phyloP scores from a whole-genome alignment of 2,329 filamentous ascomycete species.

The Xylariomycetidae sp. region DNA sequence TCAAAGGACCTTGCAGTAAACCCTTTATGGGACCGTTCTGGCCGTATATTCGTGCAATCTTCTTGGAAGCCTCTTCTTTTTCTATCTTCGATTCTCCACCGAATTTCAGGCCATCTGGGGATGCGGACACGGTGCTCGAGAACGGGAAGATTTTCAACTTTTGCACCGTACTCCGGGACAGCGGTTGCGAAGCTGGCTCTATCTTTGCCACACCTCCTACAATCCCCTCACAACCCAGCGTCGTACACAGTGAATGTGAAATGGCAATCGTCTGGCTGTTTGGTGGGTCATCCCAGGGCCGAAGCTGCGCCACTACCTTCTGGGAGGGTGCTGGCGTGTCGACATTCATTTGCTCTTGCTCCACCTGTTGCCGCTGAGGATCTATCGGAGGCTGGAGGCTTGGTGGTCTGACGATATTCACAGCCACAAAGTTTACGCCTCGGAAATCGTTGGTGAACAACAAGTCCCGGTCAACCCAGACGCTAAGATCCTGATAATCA shows the following conservation, averaged over 20 bases:
- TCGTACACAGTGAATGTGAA: slow-evolving; percentile 70
- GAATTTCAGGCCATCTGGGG: slow-evolving; percentile 69
- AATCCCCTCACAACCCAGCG: slow-evolving; percentile 66
- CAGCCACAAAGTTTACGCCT: slow-evolving; percentile 70
- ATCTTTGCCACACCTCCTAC: slow-evolving; percentile 85
- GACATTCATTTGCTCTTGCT: slow-evolving; percentile 60
- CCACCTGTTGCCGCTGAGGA: slow-evolving; percentile 61
- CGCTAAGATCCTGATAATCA: slow-evolving; percentile 55
- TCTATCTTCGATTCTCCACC: slow-evolving; percentile 83
- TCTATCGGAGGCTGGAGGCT: slow-evolving; percentile 69
- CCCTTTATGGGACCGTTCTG: slow-evolving; percentile 48
- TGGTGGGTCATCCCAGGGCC: slow-evolving; percentile 81
- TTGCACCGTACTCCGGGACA: slow-evolving; percentile 60
- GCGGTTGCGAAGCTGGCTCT: slow-evolving; percentile 71
- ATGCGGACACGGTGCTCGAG: slow-evolving; percentile 48
- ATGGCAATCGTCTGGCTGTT: slow-evolving; percentile 76
- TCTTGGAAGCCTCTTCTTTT: slow-evolving; percentile 69
- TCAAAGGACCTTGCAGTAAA: slow-evolving; percentile 77
- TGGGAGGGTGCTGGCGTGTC: slow-evolving; percentile 48
- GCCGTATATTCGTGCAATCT: slow-evolving; percentile 68
- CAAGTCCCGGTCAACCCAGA: slow-evolving; percentile 83
- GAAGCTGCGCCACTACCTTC: slow-evolving; percentile 71
- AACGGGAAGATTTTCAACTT: slow-evolving; percentile 81
- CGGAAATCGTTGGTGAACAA: slow-evolving; percentile 67
- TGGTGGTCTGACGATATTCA: slow-evolving; percentile 83